Evolutionary conservation across 306 rosid species (phyloP).

Genomic region (Lablab purpureus): DNA sequence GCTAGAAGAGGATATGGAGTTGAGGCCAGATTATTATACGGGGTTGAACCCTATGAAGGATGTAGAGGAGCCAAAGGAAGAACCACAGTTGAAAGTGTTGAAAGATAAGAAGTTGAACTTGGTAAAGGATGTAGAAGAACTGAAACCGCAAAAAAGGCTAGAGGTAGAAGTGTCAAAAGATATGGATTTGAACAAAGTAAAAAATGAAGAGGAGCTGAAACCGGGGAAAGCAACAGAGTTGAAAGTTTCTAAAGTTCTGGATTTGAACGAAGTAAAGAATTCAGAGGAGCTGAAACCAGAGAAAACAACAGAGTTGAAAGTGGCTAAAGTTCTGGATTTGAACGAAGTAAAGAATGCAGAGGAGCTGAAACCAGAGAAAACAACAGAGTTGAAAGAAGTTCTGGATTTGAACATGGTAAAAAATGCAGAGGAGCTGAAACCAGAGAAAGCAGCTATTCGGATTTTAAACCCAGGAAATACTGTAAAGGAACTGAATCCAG

Average conservation of each 20-base stretch:
- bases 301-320: conserved; percentile 35
- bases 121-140: conserved; percentile 46
- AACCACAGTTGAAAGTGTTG: conserved; percentile 34
- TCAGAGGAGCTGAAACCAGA: conserved; percentile 31
- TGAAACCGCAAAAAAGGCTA: conserved; percentile 31
- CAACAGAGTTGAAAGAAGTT: conserved; percentile 33
- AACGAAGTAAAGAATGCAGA: conserved; percentile 39
- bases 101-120: conserved; percentile 43
- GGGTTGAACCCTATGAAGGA: conserved; percentile 43
- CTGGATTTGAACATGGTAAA: conserved; percentile 40
- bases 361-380: conserved; percentile 43
- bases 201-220: conserved; percentile 41
- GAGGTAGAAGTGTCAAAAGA: conserved; percentile 36
- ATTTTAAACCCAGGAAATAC: too few relatives aligned
- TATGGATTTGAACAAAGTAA: conserved; percentile 34
- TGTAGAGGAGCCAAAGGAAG: conserved; percentile 47
- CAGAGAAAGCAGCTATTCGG: too few relatives aligned
- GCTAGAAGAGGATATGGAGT: conserved; percentile 45
- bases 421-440: conserved; percentile 36
- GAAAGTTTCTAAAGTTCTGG: conserved; percentile 35
- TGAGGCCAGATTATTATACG: conserved; percentile 45
- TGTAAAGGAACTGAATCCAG: conserved; percentile 39
- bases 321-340: conserved; percentile 41
- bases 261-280: conserved; percentile 40
- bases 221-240: conserved; percentile 27